Evolutionary conservation across 768 basidiomycete species (phyloP).

Genomic region (Mycena chlorophos): DNA sequence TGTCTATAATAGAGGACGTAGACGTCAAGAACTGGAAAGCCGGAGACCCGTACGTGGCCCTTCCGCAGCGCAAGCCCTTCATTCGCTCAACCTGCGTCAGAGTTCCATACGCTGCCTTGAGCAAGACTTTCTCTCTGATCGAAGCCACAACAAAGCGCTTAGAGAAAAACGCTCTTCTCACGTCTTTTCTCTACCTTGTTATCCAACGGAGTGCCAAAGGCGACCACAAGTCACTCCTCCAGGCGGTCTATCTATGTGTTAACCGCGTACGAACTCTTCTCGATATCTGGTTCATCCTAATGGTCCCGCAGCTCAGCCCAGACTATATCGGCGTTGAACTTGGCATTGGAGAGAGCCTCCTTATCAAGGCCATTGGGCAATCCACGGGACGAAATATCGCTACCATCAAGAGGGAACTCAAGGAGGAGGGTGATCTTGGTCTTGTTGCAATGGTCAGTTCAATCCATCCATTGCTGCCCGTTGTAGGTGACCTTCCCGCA

Average conservation of each 20-base stretch:
- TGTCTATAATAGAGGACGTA: slow-evolving; percentile 63
- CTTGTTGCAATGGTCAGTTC: slow-evolving; percentile 86
- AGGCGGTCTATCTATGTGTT: slow-evolving; percentile 93
- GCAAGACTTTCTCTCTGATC: slow-evolving; percentile 84
- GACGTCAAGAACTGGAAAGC: slow-evolving; percentile 81
- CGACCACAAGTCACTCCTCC: slow-evolving; percentile 74
- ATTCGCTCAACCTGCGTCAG: slow-evolving; percentile 39
- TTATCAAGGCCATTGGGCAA: slow-evolving; percentile 94
- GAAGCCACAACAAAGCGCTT: slow-evolving; percentile 94
- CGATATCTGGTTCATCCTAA: slow-evolving; percentile 9
- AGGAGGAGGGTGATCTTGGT: slow-evolving; percentile 94
- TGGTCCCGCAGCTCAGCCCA: slow-evolving; percentile 69
- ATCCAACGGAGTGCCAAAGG: slow-evolving; percentile 81
- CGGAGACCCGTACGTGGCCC: slow-evolving; percentile 72
- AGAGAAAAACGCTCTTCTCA: slow-evolving; percentile 88
- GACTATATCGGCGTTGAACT: slow-evolving; percentile 95
- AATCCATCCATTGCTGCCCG: not conserved
- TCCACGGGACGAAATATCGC: slow-evolving; percentile 87
- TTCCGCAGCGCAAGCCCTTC: not conserved
- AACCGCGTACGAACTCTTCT: slow-evolving; percentile 46
- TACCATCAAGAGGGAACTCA: slow-evolving; percentile 86
- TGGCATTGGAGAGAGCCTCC: slow-evolving; percentile 91
- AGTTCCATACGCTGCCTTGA: slow-evolving; percentile 91
- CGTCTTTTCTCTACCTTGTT: slow-evolving; percentile 84
- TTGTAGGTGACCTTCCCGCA: slow-evolving; percentile 31